Base-by-base conservation (phyloP, 306 rosid species). In the Betula pendula region DNA sequence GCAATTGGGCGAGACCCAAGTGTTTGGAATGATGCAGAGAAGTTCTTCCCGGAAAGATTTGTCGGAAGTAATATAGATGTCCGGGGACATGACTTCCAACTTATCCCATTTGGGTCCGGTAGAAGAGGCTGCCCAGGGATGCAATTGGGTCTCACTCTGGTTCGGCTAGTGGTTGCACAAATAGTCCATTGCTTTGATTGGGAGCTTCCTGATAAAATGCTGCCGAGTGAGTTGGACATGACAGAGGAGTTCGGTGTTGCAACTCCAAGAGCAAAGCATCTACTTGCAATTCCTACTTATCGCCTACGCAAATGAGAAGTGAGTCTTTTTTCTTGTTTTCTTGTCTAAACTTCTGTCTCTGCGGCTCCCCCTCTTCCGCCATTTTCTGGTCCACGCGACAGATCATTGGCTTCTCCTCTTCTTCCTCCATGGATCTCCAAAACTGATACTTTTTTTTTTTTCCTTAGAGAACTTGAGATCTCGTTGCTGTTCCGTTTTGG, bases 181-280 rank as follows among this genome's bases (percentile, higher is more conserved):
- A 77, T 84, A 67, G 84, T 80, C 22, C 87, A 76, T 51, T 80
- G 84, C 56, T 84, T 84, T 77, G 81, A 76, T 77, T 84, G 82
- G 84, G 29, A 76, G 52, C 87, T 84, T 58, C 77, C 87, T 17
- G 40, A 77, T 20, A 68, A 68, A 4, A 84, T 59, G 79, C 60
- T 49, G 35, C 82, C 87, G 1, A 9, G 13, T 27, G 80, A 84
- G 24, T 68, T 76, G 67, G 82, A 84, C 73, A 84, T 84, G 84
- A 80, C 74, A 1, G 84, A 80, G 71, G 74, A 76, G 72, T 80
- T 76, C 20, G 82, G 84, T 60, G 51, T 84, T 5, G 59, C 70
- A 20, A 63, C 72, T 70, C 77, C 79, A 0, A 76, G 77, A 68
- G 76, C 81, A 16, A 33, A 72, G 8, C 76, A 84, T 72, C 73